These are phyloP conservation scores for Fusarium staphyleae DNA, from an alignment of 2,329 filamentous ascomycete genomes.

Conservation along the genomic window DNA sequence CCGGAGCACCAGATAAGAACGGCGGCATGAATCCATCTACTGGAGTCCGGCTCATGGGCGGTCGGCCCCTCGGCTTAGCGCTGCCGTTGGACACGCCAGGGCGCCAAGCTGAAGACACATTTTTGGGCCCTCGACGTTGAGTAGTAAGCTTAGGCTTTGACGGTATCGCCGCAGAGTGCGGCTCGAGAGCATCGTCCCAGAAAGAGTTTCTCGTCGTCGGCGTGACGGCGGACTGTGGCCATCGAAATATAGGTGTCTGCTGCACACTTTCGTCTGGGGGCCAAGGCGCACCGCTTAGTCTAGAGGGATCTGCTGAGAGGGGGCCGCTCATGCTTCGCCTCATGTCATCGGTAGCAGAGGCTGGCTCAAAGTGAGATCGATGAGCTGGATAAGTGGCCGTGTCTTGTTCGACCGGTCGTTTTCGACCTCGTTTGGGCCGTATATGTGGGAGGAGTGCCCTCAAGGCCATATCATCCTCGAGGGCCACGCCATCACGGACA, in stretches of 20 bases:
- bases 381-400: conserved; percentile 60
- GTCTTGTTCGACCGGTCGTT: conserved; percentile 70
- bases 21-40: conserved; percentile 58
- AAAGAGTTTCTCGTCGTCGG: conserved; percentile 63
- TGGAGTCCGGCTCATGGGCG: conserved; percentile 69
- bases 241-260: conserved; percentile 70
- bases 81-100: conserved; percentile 66
- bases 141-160: conserved; percentile 58
- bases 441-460: conserved; percentile 83
- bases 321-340: conserved; percentile 51
- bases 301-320: conserved; percentile 56
- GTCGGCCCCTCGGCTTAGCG: conserved; percentile 79
- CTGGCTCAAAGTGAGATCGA: conserved; percentile 66
- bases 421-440: conserved; percentile 66
- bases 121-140: conserved; percentile 76
- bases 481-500: conserved; percentile 79
- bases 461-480: conserved; percentile 89
- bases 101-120: conserved; percentile 91
- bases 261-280: conserved; percentile 44
- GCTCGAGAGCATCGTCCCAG: conserved; percentile 66
- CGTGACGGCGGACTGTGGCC: conserved; percentile 81
- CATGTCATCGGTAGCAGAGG: conserved; percentile 51
- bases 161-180: conserved; percentile 76
- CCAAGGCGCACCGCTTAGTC: conserved; percentile 48
- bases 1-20: conserved; percentile 17